Base-by-base conservation (phyloP, 352 stramenopile species). In the Phytopythium boreale region DNA sequence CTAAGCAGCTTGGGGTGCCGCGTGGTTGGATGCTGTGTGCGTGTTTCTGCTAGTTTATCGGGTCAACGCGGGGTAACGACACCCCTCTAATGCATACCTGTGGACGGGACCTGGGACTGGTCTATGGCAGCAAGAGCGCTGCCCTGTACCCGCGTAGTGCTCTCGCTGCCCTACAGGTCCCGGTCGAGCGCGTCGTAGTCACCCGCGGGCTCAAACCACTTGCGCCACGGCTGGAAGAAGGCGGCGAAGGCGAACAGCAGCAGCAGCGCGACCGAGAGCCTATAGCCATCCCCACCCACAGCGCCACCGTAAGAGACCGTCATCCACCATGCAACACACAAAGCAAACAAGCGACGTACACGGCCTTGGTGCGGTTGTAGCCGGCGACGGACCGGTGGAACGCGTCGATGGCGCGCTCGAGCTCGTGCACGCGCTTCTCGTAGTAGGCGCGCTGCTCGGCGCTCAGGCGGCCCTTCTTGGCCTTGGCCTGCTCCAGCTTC, bases 311-410 rank as follows among this genome's bases (percentile, higher is more conserved):
- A 46, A 59, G 36, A 10, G 50, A 37, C 15, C 15, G n/a, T 60
- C 47, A 26, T 26, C 19, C 1, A 20, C 17, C 43, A 26, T 24
- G 7, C 2, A 1, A 12, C 12, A 49, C 1, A 12, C 5, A 49
- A 6, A 24, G 4, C 24, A 12, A 1, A 1, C 9, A 15, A 19
- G 22, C 15, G 59, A 53, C 82, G 68, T 71, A 91, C 82, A 89
- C 69, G 56, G 85, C 85, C 59, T 93, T 93, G 58, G 75, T 94
- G 49, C 76, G 74, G 70, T 95, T 95, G 76, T 87, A 88, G 39
- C 73, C 64, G n/a, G 87, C 84, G 64, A 95, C 83, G 8, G 77
- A 81, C 34, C 71, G 64, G 71, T 95, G 87, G 74, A 92, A 94
- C 47, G 68, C 68, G 75, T 95, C 87, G 49, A 95, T 69, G 39